Base-by-base conservation (phyloP, 164 flowering plant species). In the Sedum album region DNA sequence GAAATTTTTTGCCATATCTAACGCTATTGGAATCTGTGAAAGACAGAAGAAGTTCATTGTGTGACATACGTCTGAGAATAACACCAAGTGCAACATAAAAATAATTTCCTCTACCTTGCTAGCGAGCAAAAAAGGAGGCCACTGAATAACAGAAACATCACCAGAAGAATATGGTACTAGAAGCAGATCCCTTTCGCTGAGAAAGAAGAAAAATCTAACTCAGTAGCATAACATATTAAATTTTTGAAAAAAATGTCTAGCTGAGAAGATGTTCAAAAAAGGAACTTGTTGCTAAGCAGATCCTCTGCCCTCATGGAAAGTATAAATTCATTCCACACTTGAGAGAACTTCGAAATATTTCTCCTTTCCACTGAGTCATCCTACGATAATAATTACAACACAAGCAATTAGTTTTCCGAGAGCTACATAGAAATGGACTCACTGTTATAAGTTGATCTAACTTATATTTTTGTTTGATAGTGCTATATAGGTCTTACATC, bases 61-160 rank as follows among this genome's bases (percentile, higher is more conserved):
- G 51, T 18, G 11, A 25, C 25, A 31, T 38, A 38, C 42, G 35
- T 51, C 28, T n/a, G 7, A 14, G 64, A 35, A 62, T 60, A 60
- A 9, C 35, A 44, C 17, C 35, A 15, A 31, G n/a, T 33, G 1
- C 14, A 17, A 6, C 26, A 8, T 14, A 36, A 57, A 31, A 55
- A 38, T 14, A n/a, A 31, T n/a, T 64, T 15, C 23, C 3, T 51
- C 23, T 71, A 90, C 98, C 88, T 91, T 91, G 74, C 97, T 94
- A 69, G 97, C 98, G 65, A 94, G 96, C 77, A 94, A 77, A 71
- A 94, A 94, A 73, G 93, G 96, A 66, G 98, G 98, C 97, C 97
- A 94, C 78, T 91, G 98, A 68, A 88, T 82, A 71, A 89, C 96
- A 46, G 88, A 74, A 49, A 82, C 79, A 18, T 80, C 85, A 71